Conservation (phyloP, 805 yeast species). For the Barnettozyma vustinii region DNA sequence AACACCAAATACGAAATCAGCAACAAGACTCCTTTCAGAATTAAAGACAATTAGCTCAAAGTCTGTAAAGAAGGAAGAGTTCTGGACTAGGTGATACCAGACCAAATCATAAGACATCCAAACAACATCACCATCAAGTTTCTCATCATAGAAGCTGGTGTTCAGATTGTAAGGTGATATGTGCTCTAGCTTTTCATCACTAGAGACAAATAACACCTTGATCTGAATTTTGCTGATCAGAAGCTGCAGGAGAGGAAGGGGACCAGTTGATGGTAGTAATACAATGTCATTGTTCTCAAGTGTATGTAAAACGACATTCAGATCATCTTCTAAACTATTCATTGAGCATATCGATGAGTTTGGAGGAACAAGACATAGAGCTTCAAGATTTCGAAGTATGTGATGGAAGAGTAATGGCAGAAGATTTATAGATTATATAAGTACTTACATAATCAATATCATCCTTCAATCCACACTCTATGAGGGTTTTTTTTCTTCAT, state of each 20-base stretch:
- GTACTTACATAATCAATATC: too few relatives aligned
- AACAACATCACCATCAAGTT: background rate
- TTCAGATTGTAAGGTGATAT: background rate
- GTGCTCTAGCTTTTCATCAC: background rate
- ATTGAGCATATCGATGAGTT: background rate
- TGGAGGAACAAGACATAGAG: background rate
- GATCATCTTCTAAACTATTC: slow-evolving; percentile 2
- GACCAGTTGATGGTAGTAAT: slow-evolving; percentile 1
- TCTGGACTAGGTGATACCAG: background rate
- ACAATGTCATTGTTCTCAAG: slow-evolving; percentile 5
- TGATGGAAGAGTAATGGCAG: background rate
- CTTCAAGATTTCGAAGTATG: background rate
- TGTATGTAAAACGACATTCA: background rate
- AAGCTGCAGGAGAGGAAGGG: slow-evolving; percentile 2
- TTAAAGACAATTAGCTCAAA: slow-evolving; percentile 5
- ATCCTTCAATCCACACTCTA: too few relatives aligned
- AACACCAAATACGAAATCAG: slow-evolving; percentile 2
- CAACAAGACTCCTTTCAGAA: background rate
- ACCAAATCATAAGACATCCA: slow-evolving; percentile 6
- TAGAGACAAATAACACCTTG: slow-evolving; percentile 1
- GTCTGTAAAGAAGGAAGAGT: background rate
- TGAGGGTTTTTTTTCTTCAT: too few relatives aligned
- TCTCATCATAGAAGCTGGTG: background rate
- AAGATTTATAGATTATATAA: background rate
- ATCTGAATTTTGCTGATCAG: slow-evolving; percentile 2